These are phyloP conservation scores for Mycena capillaripes DNA, from an alignment of 768 basidiomycete genomes.

Conservation along the genomic window DNA sequence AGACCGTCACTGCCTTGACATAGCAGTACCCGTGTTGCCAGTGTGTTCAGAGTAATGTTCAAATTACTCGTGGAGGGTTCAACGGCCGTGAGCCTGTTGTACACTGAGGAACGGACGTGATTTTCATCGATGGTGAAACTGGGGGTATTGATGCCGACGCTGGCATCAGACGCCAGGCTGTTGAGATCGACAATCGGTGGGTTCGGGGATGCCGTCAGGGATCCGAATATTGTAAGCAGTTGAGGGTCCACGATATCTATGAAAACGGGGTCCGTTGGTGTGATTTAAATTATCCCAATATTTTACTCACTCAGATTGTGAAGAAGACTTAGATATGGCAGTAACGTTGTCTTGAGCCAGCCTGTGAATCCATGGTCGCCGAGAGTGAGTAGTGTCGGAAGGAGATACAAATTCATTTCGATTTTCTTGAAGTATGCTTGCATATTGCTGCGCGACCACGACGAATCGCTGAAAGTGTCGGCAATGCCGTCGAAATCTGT, in stretches of 20 bases:
- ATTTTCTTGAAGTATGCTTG: slow-evolving; percentile 48
- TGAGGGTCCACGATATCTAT: slow-evolving; percentile 42
- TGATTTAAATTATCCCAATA: no score
- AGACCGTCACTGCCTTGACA: slow-evolving; percentile 30
- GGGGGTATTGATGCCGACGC: slow-evolving; percentile 39
- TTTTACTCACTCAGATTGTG: slow-evolving; percentile 38
- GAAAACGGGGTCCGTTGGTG: background rate
- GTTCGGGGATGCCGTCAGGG: slow-evolving; percentile 1
- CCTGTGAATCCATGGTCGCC: slow-evolving; percentile 48
- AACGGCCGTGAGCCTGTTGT: slow-evolving; percentile 32
- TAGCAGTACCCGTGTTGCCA: slow-evolving; percentile 33
- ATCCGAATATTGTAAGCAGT: slow-evolving; percentile 24
- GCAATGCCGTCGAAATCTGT: slow-evolving; percentile 28
- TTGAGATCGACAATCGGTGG: slow-evolving; percentile 32
- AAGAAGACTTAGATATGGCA: slow-evolving; percentile 39
- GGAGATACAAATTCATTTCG: slow-evolving; percentile 44
- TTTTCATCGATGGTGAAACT: slow-evolving; percentile 43
- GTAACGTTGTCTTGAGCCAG: slow-evolving; percentile 47
- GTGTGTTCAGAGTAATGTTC: slow-evolving; percentile 31
- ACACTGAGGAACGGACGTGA: slow-evolving; percentile 36
- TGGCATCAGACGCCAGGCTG: slow-evolving; percentile 24
- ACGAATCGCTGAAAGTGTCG: slow-evolving; percentile 41
- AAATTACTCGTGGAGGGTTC: slow-evolving; percentile 3
- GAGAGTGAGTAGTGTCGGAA: slow-evolving; percentile 30
- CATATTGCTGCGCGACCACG: slow-evolving; percentile 50